phyloP scores from a whole-genome alignment of 495 filamentous ascomycete species.

The Penicillium psychrofluorescens region DNA sequence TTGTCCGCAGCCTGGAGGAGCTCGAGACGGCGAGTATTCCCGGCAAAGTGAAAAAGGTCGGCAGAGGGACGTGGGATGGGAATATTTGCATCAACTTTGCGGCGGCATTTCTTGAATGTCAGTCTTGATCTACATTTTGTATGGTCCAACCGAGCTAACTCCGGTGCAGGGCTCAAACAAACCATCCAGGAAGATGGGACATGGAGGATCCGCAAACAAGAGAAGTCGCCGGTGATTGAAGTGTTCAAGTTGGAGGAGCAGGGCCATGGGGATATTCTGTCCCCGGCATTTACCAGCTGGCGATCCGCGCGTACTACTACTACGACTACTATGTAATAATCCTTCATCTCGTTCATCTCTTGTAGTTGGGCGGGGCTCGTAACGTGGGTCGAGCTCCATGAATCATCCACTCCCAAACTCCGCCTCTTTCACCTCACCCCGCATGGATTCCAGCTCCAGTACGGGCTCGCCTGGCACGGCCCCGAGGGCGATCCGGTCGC shows the following conservation, averaged over 20 bases:
- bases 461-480: conserved; percentile 9
- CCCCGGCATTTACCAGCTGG: conserved; percentile 69
- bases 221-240: conserved; percentile 54
- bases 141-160: no score
- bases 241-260: conserved; percentile 64
- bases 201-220: conserved; percentile 67
- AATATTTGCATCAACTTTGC: conserved; percentile 89
- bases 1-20: conserved; percentile 63
- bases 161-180: conserved; percentile 51
- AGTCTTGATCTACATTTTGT: conserved; percentile 8
- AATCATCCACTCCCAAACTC: no score
- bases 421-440: not conserved
- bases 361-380: not conserved
- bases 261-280: conserved; percentile 71
- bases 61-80: conserved; percentile 70
- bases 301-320: conserved; percentile 23
- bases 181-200: conserved; percentile 65
- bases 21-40: conserved; percentile 74
- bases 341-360: not conserved
- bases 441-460: conserved; percentile 14
- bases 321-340: no score
- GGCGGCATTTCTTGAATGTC: conserved; percentile 66
- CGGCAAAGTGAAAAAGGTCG: conserved; percentile 55
- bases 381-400: not conserved
- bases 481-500: conserved; percentile 22